phyloP scores from a whole-genome alignment of 257 asterid genomes.

The Craterostigma plantagineum region DNA sequence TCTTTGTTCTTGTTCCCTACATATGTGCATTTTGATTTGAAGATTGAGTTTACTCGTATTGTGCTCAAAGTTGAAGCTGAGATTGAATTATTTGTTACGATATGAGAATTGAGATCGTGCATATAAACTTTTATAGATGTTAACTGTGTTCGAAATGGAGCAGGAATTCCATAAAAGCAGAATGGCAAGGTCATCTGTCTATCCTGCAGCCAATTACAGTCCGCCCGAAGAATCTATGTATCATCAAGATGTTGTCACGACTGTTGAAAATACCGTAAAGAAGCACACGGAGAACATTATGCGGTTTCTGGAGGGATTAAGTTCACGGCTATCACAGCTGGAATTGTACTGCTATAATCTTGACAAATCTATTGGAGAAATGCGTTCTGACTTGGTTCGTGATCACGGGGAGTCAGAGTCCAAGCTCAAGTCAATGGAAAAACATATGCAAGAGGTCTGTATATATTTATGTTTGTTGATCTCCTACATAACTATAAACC shows the following conservation, averaged over 20 bases:
- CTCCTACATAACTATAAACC: too few relatives aligned
- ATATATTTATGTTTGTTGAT: not conserved
- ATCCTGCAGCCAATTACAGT: slow-evolving; percentile 38
- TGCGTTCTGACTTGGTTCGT: slow-evolving; percentile 67
- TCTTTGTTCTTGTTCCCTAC: too few relatives aligned
- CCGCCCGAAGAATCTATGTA: slow-evolving; percentile 69
- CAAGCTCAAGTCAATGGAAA: slow-evolving; percentile 71
- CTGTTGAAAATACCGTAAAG: slow-evolving; percentile 67
- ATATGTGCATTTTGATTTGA: too few relatives aligned
- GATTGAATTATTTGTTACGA: too few relatives aligned
- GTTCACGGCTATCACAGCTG: slow-evolving; percentile 87
- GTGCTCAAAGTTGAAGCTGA: too few relatives aligned
- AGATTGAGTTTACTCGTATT: too few relatives aligned
- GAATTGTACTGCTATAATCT: slow-evolving; percentile 80
- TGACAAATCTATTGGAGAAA: slow-evolving; percentile 81
- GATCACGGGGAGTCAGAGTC: slow-evolving; percentile 65
- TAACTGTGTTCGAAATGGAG: too few relatives aligned
- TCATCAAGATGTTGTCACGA: slow-evolving; percentile 48
- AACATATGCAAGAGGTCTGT: slow-evolving; percentile 80
- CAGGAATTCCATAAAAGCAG: slow-evolving; percentile 11
- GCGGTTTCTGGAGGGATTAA: slow-evolving; percentile 92
- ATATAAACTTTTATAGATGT: too few relatives aligned
- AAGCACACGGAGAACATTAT: slow-evolving; percentile 71
- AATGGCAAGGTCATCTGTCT: slow-evolving; percentile 53
- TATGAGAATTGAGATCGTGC: too few relatives aligned